Percentiles rank a stretch among this genome's conserved stretches.
Evolutionary conservation across 768 basidiomycete species (phyloP).

Genomic region (Mycena crocata): DNA sequence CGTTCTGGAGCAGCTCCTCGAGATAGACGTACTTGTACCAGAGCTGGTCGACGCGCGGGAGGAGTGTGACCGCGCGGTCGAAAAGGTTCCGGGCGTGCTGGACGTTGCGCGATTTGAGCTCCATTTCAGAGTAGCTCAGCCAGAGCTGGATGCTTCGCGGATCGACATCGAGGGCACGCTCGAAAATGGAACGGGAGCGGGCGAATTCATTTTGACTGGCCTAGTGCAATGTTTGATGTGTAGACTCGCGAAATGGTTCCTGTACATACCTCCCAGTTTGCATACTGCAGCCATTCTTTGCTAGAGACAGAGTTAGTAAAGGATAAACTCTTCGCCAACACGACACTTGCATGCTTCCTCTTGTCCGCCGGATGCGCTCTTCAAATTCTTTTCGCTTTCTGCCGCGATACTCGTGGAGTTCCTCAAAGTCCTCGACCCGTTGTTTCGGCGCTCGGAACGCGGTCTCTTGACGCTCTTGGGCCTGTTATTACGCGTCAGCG

Average conservation of each 20-base stretch:
- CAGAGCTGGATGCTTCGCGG: constrained; percentile 90
- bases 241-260: constrained; percentile 2
- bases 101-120: constrained; percentile 97
- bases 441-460: constrained; percentile 93
- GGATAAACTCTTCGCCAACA: neutral
- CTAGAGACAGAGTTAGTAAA: constrained; percentile 48
- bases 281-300: constrained; percentile 90
- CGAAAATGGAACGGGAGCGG: constrained; percentile 94
- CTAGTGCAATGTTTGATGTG: constrained; percentile 46
- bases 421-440: constrained; percentile 95
- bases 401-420: constrained; percentile 89
- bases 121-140: constrained; percentile 96
- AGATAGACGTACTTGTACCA: constrained; percentile 99
- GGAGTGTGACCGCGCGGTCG: constrained; percentile 95
- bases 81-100: constrained; percentile 97
- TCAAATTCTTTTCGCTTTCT: constrained; percentile 95
- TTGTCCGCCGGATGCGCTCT: constrained; percentile 83
- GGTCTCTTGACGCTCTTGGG: constrained; percentile 97
- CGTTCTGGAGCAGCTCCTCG: constrained; percentile 95
- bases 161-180: constrained; percentile 97
- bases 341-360: constrained; percentile 74
- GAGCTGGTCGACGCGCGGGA: constrained; percentile 95
- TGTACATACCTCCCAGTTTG: constrained; percentile 80
- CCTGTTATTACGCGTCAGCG: constrained; percentile 56
- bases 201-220: constrained; percentile 97